Evolutionary conservation across 495 filamentous ascomycete genomes (phyloP), one percentile per base, ranked within the genome.

Genomic region (Podospora pseudoanserina): DNA sequence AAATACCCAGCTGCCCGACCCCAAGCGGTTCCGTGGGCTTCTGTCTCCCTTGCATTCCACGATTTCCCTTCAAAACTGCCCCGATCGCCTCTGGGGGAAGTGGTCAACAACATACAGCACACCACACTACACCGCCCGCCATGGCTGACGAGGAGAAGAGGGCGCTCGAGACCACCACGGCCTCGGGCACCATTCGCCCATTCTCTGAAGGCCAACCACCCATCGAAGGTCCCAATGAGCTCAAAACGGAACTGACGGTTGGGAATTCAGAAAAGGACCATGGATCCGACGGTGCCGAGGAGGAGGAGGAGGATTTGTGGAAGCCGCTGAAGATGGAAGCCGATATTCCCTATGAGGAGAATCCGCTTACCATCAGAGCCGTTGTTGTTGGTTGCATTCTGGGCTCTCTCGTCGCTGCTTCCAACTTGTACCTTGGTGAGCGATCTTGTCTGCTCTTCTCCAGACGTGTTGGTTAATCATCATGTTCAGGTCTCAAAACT

Each of bases 391-490:
- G 88, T 58, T 81, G 84, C 68, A 67, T 86, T 63, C 81, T 88
- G 61, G 88, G 88, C 64, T 83, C 78, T 27, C 78, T 90, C 13
- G 86, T 90, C 44, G 87, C 87, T 76, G 86, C 86, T 15, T 88
- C 86, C 44, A 90, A 90, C 73, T 71, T 90, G 64, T 90, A 90
- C 68, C 84, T 90, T 59, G 76, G 88, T 86, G 65, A 71, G 80
- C 76, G 11, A 44, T 11, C 63, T 28, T 20, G 2, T 23, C 19
- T 11, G n/a, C 16, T n/a, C 3, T 13, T 59, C 11, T 30, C 44
- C 4, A n/a, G 61, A 20, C 61, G 0, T 65, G 61, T 76, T 79
- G 53, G 84, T 65, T 27, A 39, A 63, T 9, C 18, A 19, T 27
- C n/a, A 15, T 16, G 27, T n/a, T 13, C 67, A 78, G 76, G 88